Evolutionary conservation across 2,329 filamentous ascomycete species (phyloP), one percentile per base, ranked within the genome.

Genomic region (Colletotrichum brevisporum): DNA sequence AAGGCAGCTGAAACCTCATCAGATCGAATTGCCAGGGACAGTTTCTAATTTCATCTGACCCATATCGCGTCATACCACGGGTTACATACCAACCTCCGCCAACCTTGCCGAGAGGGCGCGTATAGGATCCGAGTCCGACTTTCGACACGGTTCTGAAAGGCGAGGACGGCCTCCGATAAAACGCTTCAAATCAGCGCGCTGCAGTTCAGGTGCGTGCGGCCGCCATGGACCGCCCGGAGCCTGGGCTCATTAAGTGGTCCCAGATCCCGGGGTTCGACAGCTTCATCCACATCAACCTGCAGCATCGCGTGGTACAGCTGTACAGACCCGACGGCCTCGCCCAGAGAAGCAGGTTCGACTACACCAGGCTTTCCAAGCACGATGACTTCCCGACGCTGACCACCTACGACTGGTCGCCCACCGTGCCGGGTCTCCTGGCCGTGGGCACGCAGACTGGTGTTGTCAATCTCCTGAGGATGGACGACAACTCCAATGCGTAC

Each of bases 381-480:
- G 87, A 90, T 75, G 88, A 91, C 73, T 86, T 90, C 52, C 89
- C 89, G 47, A 85, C 87, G 5, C 81, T 91, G 67, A 91, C 87
- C 51, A 89, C 89, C 5, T 91, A 90, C 75, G 89, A 91, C 79
- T 91, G 89, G 89, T 91, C 89, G 13, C 87, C 89, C 27, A 84
- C 83, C 36, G 82, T 88, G n/a, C 83, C 85, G 39, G 89, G 90
- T 59, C 83, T 95, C 9, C 87, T 96, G 48, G 92, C 92, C 24
- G 88, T 96, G 31, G 94, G 94, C 48, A 92, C 92, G 12, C 87
- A 90, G 15, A 90, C 90, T 47, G 94, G 94, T 56, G 89, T 94
- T 64, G 92, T 94, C 71, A 91, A 92, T 71, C 82, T 97, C 21
- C 81, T 96, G 64, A 88, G 90, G 70, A 87, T 96, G 55, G 90